Percentiles rank a stretch among this genome's conserved stretches.
phyloP scores from a whole-genome alignment of 2,329 filamentous ascomycete genomes.

The Scedosporium apiospermum region DNA sequence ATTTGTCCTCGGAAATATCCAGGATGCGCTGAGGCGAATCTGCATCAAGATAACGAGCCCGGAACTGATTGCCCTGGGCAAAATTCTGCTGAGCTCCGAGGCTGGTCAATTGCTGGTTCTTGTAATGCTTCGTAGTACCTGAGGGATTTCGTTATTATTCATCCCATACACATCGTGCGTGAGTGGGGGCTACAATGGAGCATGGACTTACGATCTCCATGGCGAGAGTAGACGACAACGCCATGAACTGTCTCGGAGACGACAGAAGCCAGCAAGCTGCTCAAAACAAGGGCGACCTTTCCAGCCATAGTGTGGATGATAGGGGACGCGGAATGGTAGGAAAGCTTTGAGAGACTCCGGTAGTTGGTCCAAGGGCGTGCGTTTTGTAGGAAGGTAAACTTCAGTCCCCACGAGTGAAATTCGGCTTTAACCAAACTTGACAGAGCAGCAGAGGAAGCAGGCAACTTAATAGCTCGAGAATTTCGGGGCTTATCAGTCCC shows the following conservation, averaged over 20 bases:
- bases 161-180: not conserved
- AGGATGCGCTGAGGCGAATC: conserved; percentile 19
- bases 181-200: not conserved
- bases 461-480: not conserved
- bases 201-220: conserved; percentile 21
- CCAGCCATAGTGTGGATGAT: conserved; percentile 4
- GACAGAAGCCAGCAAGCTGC: conserved; percentile 9
- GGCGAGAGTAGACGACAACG: conserved; percentile 22
- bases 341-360: too few relatives aligned
- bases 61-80: conserved; percentile 15
- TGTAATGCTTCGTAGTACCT: conserved; percentile 26
- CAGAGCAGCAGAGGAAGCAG: not conserved
- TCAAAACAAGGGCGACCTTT: not conserved
- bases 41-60: conserved; percentile 13
- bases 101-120: conserved; percentile 20
- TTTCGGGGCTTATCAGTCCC: not conserved
- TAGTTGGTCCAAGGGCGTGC: not conserved
- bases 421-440: not conserved
- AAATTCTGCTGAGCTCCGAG: conserved; percentile 24
- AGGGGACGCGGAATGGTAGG: too few relatives aligned
- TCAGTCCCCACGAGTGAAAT: not conserved
- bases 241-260: conserved; percentile 23
- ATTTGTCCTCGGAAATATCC: conserved; percentile 22
- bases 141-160: not conserved
- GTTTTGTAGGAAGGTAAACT: not conserved